These are phyloP conservation scores for Cladorrhinum sp. DNA, from an alignment of 2,329 filamentous ascomycete species.

Conservation along the genomic window DNA sequence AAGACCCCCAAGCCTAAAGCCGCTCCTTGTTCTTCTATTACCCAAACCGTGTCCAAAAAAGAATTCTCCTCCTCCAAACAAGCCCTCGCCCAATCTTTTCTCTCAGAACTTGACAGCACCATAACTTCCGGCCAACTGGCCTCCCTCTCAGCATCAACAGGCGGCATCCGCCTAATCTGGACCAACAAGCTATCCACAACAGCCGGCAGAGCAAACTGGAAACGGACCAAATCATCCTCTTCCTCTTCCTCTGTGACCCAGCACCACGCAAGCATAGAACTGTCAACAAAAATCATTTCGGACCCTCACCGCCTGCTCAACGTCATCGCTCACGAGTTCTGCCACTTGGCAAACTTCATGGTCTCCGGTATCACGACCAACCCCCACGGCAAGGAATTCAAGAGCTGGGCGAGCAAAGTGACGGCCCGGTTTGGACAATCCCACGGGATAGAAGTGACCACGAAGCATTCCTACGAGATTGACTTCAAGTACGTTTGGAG, in stretches of 20 bases:
- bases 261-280: slow-evolving; percentile 76
- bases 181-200: slow-evolving; percentile 76
- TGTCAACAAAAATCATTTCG: slow-evolving; percentile 85
- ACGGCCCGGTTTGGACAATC: slow-evolving; percentile 51
- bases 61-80: slow-evolving; percentile 62
- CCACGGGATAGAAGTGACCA: slow-evolving; percentile 74
- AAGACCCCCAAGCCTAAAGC: slow-evolving; percentile 3
- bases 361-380: slow-evolving; percentile 69
- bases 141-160: slow-evolving; percentile 58
- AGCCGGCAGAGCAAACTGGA: slow-evolving; percentile 73
- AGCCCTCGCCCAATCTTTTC: slow-evolving; percentile 59
- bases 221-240: slow-evolving; percentile 39
- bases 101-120: slow-evolving; percentile 63
- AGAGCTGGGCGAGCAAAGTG: slow-evolving; percentile 63
- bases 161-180: slow-evolving; percentile 71
- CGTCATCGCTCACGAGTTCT: slow-evolving; percentile 94
- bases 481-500: slow-evolving; percentile 90
- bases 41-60: slow-evolving; percentile 45
- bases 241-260: slow-evolving; percentile 29
- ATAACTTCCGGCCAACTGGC: slow-evolving; percentile 61
- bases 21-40: slow-evolving; percentile 21
- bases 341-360: slow-evolving; percentile 91
- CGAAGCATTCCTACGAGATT: slow-evolving; percentile 85
- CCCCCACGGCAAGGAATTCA: slow-evolving; percentile 83
- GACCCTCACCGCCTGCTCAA: slow-evolving; percentile 76